phyloP scores from a whole-genome alignment of 139 green algal species.

The Tetraselmis chui region DNA sequence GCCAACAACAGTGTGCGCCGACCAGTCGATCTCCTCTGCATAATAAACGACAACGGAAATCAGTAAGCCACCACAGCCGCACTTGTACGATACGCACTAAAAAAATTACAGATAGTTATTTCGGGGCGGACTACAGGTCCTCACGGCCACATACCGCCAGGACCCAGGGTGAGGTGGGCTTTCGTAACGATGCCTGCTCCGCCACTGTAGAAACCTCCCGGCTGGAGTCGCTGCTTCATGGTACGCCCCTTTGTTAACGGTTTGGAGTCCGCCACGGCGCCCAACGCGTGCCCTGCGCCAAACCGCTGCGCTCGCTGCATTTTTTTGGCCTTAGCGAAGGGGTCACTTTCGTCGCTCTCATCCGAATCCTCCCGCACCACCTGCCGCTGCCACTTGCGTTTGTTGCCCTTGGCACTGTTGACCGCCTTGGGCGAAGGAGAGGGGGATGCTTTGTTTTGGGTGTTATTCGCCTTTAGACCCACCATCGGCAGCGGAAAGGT shows the following conservation, averaged over 20 bases:
- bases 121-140: too few relatives aligned
- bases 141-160: background rate
- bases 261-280: background rate
- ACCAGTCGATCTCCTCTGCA: conserved; percentile 31
- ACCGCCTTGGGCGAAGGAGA: conserved; percentile 15
- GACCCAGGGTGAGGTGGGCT: background rate
- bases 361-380: conserved; percentile 1
- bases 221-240: background rate
- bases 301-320: conserved; percentile 41
- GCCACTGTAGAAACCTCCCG: background rate
- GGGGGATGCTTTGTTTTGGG: conserved; percentile 2
- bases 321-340: background rate
- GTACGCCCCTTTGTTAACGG: background rate
- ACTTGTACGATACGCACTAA: too few relatives aligned
- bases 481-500: conserved; percentile 35
- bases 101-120: too few relatives aligned
- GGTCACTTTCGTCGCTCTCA: background rate
- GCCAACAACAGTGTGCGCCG: conserved; percentile 41
- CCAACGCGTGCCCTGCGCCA: conserved; percentile 28
- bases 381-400: conserved; percentile 5
- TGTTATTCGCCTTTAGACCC: background rate
- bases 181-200: background rate
- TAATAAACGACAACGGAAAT: too few relatives aligned
- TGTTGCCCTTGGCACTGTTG: background rate
- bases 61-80: too few relatives aligned